These are phyloP conservation scores for Salicornia ramosissima DNA, from an alignment of 148 eudicot species.

Conservation along the genomic window DNA sequence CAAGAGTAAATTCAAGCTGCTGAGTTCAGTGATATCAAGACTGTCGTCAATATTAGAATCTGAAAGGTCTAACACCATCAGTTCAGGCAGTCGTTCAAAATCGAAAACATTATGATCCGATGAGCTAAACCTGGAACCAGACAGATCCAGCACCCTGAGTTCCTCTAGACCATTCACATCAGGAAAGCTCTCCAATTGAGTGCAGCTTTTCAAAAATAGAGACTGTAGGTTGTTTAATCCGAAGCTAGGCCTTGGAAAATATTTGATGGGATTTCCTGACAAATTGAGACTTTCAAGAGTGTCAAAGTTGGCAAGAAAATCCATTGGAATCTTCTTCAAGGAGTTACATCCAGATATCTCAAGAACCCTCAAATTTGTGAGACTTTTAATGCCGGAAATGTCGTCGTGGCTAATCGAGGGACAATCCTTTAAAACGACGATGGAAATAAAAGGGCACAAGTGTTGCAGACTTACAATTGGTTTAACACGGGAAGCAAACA, in stretches of 20 bases:
- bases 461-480: background rate
- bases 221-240: background rate
- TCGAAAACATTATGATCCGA: background rate
- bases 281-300: background rate
- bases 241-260: constrained; percentile 1
- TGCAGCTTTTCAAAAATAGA: constrained; percentile 1
- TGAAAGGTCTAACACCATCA: background rate
- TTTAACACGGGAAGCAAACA: background rate
- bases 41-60: background rate
- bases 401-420: background rate
- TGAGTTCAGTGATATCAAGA: no score
- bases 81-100: background rate
- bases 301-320: constrained; percentile 5
- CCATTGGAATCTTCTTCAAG: background rate
- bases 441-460: background rate
- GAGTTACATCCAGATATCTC: constrained; percentile 1
- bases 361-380: background rate
- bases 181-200: background rate
- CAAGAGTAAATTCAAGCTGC: no score
- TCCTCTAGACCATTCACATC: constrained; percentile 1
- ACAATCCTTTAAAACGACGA: constrained; percentile 2
- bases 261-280: background rate
- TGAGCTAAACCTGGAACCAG: background rate
- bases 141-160: constrained; percentile 8
- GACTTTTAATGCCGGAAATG: background rate